phyloP scores from a whole-genome alignment of 2,329 filamentous ascomycete genomes.

The Diplodia mutila region DNA sequence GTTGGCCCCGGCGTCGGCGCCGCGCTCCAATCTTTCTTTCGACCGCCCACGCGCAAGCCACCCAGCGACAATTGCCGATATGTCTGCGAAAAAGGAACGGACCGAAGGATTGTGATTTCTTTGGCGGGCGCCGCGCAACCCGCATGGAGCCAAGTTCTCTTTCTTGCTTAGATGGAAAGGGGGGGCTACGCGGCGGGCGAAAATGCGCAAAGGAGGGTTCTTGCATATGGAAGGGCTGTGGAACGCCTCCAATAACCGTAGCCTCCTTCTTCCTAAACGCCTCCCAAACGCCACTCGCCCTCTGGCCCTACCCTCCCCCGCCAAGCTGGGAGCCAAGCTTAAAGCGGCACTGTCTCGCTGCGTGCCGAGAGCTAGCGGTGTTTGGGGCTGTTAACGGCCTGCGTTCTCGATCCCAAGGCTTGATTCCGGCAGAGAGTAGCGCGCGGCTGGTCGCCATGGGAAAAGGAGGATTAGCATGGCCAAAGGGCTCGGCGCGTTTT shows the following conservation, averaged over 20 bases:
- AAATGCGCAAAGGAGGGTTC: neutral
- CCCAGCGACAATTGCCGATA: slow-evolving; percentile 21
- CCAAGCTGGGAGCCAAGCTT: slow-evolving; percentile 11
- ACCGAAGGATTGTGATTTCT: slow-evolving; percentile 1
- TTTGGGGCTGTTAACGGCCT: neutral
- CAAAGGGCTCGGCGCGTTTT: neutral
- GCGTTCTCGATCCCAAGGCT: neutral
- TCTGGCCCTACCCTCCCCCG: neutral
- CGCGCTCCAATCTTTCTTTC: neutral
- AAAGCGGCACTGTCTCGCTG: neutral
- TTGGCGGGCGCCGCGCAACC: neutral
- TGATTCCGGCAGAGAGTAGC: neutral
- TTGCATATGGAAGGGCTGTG: neutral
- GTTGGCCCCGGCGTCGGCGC: slow-evolving; percentile 4
- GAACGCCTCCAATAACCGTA: neutral
- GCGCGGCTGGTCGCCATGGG: neutral
- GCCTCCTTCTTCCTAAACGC: neutral
- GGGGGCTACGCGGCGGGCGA: neutral
- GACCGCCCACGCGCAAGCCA: slow-evolving; percentile 14
- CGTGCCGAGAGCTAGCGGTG: slow-evolving; percentile 11
- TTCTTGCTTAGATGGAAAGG: neutral
- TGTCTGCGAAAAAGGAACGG: slow-evolving; percentile 4
- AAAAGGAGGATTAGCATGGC: neutral
- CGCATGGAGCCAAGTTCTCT: neutral
- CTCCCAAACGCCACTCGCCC: neutral